Base-by-base conservation (phyloP, 331 rosid species). In the Malus hybrid region DNA sequence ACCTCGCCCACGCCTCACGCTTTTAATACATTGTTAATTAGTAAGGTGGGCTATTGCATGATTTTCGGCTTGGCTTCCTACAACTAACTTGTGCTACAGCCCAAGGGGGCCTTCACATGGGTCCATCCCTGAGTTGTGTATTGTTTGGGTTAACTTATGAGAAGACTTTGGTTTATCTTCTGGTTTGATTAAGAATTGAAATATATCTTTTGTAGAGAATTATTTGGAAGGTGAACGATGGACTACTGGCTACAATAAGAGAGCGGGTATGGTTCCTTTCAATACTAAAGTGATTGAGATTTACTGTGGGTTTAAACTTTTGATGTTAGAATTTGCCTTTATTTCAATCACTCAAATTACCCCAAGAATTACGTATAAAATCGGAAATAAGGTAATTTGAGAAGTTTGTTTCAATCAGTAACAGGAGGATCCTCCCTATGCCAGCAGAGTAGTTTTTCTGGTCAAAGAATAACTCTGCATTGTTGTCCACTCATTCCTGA, bases 241-340 rank as follows among this genome's bases (percentile, higher is more conserved):
- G 97, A 55, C 85, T 90, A 61, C 82, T 95, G 39, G 97, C 97
- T 74, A 95, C 97, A 78, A 77, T 92, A 79, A 85, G 97, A 88
- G 97, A 95, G 85, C 88, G 84, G 92, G 97, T 92, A 87, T 76
- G 87, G 58, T 72, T 66, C 32, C 72, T 74, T 81, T 33, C 24
- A 39, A 68, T 77, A 36, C 24, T 66, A 12, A 30, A 66, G 50
- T 19, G 56, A 68, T 73, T 71, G 19, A 39, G 62, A 62, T 67
- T 63, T 18, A 42, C 52, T 19, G 44, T 69, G 26, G 70, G 52
- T 5, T 63, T 82, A 55, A 34, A 75, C 56, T 46, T 79, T 71
- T 74, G 73, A 66, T 80, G 63, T 83, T 81, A 77, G 73, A 72
- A 71, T 60, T 77, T 46, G 63, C 44, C 44, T 9, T 36, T 36